Evolutionary conservation across 306 rosid species (phyloP).

Genomic region (Psophocarpus tetragonolobus): DNA sequence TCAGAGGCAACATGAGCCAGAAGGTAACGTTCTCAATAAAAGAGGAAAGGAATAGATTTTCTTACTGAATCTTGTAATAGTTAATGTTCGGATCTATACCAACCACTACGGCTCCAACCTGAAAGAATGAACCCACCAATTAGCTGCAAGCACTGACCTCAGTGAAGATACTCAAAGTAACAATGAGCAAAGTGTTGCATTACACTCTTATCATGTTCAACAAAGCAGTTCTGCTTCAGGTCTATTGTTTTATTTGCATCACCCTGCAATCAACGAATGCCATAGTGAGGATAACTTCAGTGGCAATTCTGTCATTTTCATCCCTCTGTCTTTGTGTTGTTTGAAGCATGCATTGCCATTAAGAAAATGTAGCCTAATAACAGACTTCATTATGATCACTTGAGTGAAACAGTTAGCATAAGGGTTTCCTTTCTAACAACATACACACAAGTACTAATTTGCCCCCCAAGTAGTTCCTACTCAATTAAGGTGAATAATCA

Average conservation of each 20-base stretch:
- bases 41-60: slow-evolving; percentile 19
- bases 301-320: slow-evolving; percentile 24
- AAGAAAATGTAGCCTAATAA: slow-evolving; percentile 14
- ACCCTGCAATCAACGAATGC: slow-evolving; percentile 63
- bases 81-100: slow-evolving; percentile 83
- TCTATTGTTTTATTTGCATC: slow-evolving; percentile 66
- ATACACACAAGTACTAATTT: neutral
- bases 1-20: slow-evolving; percentile 7
- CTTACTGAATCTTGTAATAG: slow-evolving; percentile 98
- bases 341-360: neutral
- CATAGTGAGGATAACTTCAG: slow-evolving; percentile 32
- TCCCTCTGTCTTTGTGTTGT: slow-evolving; percentile 3
- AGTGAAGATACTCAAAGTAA: slow-evolving; percentile 33
- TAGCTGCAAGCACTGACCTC: slow-evolving; percentile 26
- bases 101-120: slow-evolving; percentile 99
- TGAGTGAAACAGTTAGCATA: slow-evolving; percentile 5
- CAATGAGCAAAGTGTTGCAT: slow-evolving; percentile 44
- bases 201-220: slow-evolving; percentile 93
- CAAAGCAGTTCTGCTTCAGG: slow-evolving; percentile 50
- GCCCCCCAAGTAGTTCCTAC: neutral
- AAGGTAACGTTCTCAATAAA: slow-evolving; percentile 3
- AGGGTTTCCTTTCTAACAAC: slow-evolving; percentile 17
- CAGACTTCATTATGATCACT: slow-evolving; percentile 2
- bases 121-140: slow-evolving; percentile 40
- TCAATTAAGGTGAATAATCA: slow-evolving; percentile 13